Percentiles rank a stretch among this genome's conserved stretches.
These are phyloP conservation scores for Pouteria campechiana DNA, from an alignment of 179 eudicot genomes.

Conservation along the genomic window DNA sequence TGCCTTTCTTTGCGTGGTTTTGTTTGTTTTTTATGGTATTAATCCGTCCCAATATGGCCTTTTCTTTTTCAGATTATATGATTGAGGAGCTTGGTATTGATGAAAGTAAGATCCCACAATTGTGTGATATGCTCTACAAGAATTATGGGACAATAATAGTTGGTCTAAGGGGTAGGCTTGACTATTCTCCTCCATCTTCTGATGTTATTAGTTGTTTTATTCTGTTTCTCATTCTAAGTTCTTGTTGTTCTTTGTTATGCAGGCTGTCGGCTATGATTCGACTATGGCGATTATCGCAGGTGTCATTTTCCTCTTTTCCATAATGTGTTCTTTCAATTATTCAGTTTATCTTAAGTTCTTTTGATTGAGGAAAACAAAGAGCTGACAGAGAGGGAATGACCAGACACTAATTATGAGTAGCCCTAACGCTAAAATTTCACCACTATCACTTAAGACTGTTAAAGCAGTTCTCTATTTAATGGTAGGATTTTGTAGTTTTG, in stretches of 20 bases:
- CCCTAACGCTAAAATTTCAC: too few species aligned
- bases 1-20: not conserved
- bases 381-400: too few species aligned
- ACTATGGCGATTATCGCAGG: conserved; percentile 90
- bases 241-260: conserved; percentile 7
- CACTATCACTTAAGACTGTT: not conserved
- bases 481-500: not conserved
- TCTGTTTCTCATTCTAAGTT: not conserved
- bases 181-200: not conserved
- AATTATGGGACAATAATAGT: conserved; percentile 94
- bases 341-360: too few species aligned
- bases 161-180: conserved; percentile 66
- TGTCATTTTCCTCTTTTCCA: too few species aligned
- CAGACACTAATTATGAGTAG: too few species aligned
- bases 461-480: not conserved
- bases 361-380: too few species aligned
- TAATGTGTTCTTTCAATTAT: too few species aligned
- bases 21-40: not conserved
- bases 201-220: not conserved
- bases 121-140: conserved; percentile 60
- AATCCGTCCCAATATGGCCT: not conserved
- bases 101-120: conserved; percentile 31
- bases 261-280: conserved; percentile 97
- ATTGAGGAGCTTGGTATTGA: conserved; percentile 72
- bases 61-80: conserved; percentile 47